Percentiles rank a stretch among this genome's conserved stretches.
These are phyloP conservation scores for Aplosporella prunicola DNA, from an alignment of 2,329 filamentous ascomycete species.

Conservation along the genomic window DNA sequence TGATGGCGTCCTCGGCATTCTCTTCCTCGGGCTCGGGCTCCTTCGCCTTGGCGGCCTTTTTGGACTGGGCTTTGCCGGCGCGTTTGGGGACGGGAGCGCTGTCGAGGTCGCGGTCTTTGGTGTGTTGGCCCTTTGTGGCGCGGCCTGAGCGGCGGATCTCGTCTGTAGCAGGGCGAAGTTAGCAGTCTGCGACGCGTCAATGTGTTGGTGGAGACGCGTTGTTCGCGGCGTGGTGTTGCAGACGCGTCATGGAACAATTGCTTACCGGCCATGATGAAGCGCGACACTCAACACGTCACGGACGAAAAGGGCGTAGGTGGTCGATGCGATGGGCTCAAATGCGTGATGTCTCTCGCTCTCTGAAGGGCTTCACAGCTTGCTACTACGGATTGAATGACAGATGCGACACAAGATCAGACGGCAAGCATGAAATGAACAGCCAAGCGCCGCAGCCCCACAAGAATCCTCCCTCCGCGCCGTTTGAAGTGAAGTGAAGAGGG, in stretches of 20 bases:
- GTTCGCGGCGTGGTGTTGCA: conserved; percentile 9
- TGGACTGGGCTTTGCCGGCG: conserved; percentile 36
- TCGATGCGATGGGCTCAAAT: conserved; percentile 7
- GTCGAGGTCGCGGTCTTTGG: conserved; percentile 64
- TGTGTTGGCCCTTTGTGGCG: conserved; percentile 93
- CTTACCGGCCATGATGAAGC: conserved; percentile 52
- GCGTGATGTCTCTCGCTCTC: conserved; percentile 10
- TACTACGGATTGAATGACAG: conserved; percentile 10
- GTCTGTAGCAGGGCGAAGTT: conserved; percentile 38
- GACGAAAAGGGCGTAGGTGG: conserved; percentile 4
- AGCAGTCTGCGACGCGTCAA: conserved; percentile 17
- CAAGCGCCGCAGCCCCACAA: conserved; percentile 6
- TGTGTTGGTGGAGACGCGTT: conserved; percentile 12
- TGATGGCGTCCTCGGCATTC: conserved; percentile 58
- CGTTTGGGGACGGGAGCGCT: conserved; percentile 32
- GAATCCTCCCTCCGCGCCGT: conserved; percentile 2
- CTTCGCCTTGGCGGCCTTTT: conserved; percentile 37
- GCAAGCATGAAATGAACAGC: conserved; percentile 3
- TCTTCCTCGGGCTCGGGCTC: conserved; percentile 41
- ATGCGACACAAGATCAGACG: conserved; percentile 4
- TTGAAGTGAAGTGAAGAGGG: too few species aligned
- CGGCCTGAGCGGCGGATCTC: conserved; percentile 91
- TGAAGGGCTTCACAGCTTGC: conserved; percentile 24
- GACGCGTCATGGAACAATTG: conserved; percentile 22
- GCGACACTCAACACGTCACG: conserved; percentile 8